These are phyloP conservation scores for Eucommia ulmoides DNA, from an alignment of 257 asterid species.

Conservation along the genomic window DNA sequence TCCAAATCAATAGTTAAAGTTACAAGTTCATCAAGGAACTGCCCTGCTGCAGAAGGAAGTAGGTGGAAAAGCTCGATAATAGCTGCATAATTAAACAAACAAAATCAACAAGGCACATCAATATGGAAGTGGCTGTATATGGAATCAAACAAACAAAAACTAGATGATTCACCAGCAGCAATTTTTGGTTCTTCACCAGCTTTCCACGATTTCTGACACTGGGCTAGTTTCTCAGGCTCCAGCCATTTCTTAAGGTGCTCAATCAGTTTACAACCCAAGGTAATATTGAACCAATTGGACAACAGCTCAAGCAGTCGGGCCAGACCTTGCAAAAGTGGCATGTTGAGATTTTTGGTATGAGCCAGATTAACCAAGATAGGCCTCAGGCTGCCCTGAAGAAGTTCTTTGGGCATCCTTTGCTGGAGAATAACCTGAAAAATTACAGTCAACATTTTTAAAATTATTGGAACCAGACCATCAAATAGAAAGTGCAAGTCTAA, in stretches of 20 bases:
- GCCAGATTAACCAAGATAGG: conserved; percentile 96
- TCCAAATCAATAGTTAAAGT: conserved; percentile 95
- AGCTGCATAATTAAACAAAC: conserved; percentile 43
- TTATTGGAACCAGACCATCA: neutral
- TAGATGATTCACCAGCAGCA: conserved; percentile 77
- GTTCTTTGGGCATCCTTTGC: conserved; percentile 98
- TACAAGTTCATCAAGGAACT: conserved; percentile 95
- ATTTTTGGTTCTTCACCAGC: conserved; percentile 99
- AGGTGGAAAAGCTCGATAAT: conserved; percentile 96
- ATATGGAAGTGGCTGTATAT: neutral
- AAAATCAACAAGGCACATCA: conserved; percentile 5
- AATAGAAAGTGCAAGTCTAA: too few species aligned
- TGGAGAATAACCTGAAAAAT: conserved; percentile 74
- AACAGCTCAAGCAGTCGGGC: conserved; percentile 96
- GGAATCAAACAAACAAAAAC: conserved; percentile 1
- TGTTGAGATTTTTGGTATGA: conserved; percentile 95
- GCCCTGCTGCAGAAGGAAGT: conserved; percentile 98
- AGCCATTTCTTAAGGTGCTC: conserved; percentile 99
- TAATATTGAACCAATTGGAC: conserved; percentile 96
- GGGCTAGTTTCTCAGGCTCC: conserved; percentile 97
- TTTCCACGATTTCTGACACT: conserved; percentile 96
- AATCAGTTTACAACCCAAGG: conserved; percentile 95
- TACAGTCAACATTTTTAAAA: neutral
- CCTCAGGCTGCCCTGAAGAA: conserved; percentile 94
- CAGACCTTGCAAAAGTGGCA: conserved; percentile 98